Evolutionary conservation across 331 rosid genomes (phyloP), one percentile per base, ranked within the genome.

Genomic region (Erythrophleum ivorense): DNA sequence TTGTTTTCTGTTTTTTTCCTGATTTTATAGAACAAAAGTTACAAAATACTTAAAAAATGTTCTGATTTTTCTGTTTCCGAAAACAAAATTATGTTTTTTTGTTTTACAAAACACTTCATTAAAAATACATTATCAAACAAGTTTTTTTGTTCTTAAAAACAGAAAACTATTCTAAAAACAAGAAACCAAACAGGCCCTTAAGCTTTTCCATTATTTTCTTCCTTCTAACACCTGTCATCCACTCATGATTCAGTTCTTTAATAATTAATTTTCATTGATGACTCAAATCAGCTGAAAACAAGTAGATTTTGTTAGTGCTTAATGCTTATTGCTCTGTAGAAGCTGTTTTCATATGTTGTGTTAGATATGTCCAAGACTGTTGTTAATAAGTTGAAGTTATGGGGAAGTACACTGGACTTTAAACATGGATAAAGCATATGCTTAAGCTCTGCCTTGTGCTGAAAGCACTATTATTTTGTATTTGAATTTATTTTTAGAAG

Each of bases 221-320:
- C 10, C 41, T 59, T 9, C n/a, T 49, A 16, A 31, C 53, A 36
- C 34, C 34, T 38, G 40, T 43, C 36, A 29, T 80, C 59, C 31
- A 68, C 69, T 36, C 50, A 46, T 46, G 50, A 46, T 1, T 46
- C 8, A 80, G 55, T 24, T 65, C 45, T 55, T 80, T 49, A 48
- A 79, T 33, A 40, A 38, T 34, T 48, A 19, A 29, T 76, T 70
- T 54, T 76, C 71, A 76, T 70, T 41, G 53, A 74, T 78, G 69
- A 49, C 9, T 7, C 36, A 8, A 48, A 45, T 52, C 71, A 43
- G 65, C 67, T 53, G 34, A 57, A 74, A 75, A 49, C 65, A 40
- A 65, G 73, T 34, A 1, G 8, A 69, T 45, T 45, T 34, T 38
- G 57, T 36, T 33, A 45, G 48, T 24, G 29, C 29, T 24, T 24